phyloP scores from a whole-genome alignment of 345 rosid species.

The Bretschneidera sinensis region DNA sequence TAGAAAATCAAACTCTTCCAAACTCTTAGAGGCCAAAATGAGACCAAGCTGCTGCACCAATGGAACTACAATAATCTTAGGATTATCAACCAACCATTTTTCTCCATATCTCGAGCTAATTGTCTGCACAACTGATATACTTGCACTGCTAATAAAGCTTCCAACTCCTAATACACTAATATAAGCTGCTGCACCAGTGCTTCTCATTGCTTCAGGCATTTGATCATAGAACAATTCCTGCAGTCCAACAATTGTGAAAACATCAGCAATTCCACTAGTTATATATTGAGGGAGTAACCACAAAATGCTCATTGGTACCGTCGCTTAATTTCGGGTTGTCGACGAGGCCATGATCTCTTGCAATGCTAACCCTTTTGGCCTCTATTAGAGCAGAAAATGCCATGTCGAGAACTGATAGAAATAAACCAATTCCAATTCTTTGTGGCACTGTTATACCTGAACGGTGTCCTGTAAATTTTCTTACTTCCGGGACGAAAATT shows the following conservation, averaged over 20 bases:
- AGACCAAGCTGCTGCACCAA: slow-evolving; percentile 49
- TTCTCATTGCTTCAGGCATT: slow-evolving; percentile 70
- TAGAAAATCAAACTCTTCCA: no score
- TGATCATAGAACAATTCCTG: slow-evolving; percentile 93
- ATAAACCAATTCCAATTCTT: slow-evolving; percentile 68
- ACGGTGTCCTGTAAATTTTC: slow-evolving; percentile 49
- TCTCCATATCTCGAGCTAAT: slow-evolving; percentile 30
- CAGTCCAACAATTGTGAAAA: slow-evolving; percentile 62
- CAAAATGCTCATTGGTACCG: slow-evolving; percentile 68
- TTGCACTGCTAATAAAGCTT: slow-evolving; percentile 60
- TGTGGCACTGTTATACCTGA: slow-evolving; percentile 74
- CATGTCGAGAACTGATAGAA: slow-evolving; percentile 55
- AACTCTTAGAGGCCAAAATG: slow-evolving; percentile 67
- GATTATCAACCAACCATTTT: slow-evolving; percentile 65
- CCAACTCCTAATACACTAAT: slow-evolving; percentile 65
- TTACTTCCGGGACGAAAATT: slow-evolving; percentile 58
- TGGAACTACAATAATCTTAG: no score
- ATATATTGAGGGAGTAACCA: slow-evolving; percentile 83
- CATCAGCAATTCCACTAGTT: slow-evolving; percentile 49
- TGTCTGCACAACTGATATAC: slow-evolving; percentile 51
- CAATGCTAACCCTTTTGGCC: slow-evolving; percentile 41
- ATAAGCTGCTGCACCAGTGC: slow-evolving; percentile 71
- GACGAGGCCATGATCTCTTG: slow-evolving; percentile 40
- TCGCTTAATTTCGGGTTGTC: slow-evolving; percentile 46
- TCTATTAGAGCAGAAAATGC: slow-evolving; percentile 55